Evolutionary conservation across 164 flowering plant species (phyloP).

Genomic region (Chimonanthus praecox): DNA sequence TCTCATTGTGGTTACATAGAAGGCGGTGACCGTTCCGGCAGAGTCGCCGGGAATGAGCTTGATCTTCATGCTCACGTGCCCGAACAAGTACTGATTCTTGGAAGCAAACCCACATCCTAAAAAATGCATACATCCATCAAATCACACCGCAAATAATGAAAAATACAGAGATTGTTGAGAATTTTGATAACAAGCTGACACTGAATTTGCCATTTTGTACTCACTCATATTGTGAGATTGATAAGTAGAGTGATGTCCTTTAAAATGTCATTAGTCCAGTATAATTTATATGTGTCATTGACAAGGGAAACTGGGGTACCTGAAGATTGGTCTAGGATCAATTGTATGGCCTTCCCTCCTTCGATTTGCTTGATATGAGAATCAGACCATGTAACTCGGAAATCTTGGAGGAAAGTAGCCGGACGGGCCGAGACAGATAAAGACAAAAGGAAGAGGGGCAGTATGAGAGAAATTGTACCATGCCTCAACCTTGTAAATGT

Average conservation of each 20-base stretch:
- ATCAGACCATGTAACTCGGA: constrained; percentile 70
- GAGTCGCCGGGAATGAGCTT: constrained; percentile 53
- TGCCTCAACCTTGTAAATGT: not conserved
- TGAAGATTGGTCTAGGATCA: constrained; percentile 66
- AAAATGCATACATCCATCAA: not conserved
- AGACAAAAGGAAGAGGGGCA: constrained; percentile 4
- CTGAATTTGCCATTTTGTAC: no score
- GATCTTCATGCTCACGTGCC: constrained; percentile 22
- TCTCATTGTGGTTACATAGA: constrained; percentile 30
- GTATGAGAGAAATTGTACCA: not conserved
- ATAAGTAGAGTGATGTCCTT: no score
- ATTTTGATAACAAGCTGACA: no score
- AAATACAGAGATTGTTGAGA: not conserved
- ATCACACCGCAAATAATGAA: not conserved
- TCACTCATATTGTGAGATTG: no score
- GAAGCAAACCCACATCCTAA: constrained; percentile 65
- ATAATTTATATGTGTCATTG: no score
- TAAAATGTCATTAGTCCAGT: no score
- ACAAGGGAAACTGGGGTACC: constrained; percentile 26
- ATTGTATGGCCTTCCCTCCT: constrained; percentile 68
- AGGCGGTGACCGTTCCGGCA: constrained; percentile 69
- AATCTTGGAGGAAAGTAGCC: constrained; percentile 66
- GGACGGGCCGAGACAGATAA: constrained; percentile 36
- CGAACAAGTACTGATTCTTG: constrained; percentile 43
- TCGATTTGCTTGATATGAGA: constrained; percentile 58